Conservation (phyloP, 208 protist species). For the Strigomonas culicis region DNA sequence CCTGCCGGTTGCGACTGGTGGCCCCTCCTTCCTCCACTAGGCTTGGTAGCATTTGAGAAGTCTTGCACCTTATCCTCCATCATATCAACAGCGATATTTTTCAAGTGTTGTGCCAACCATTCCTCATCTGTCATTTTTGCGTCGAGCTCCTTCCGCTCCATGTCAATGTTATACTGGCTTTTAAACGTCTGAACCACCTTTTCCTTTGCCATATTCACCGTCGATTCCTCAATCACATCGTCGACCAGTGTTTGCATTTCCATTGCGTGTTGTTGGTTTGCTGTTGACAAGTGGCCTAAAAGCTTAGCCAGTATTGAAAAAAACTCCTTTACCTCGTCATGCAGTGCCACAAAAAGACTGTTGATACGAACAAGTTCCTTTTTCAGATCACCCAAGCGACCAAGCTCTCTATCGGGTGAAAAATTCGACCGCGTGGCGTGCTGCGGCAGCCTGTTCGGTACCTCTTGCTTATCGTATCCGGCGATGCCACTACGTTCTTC, state of each 20-base stretch:
- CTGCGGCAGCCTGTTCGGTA: no score
- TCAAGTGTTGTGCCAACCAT: slow-evolving; percentile 22
- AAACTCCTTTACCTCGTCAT: slow-evolving; percentile 4
- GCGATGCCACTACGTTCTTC: no score
- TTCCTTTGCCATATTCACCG: slow-evolving; percentile 10
- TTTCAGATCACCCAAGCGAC: background rate
- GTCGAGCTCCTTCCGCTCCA: slow-evolving; percentile 3
- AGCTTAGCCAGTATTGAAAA: background rate
- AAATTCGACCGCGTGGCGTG: no score
- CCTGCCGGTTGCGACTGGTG: no score
- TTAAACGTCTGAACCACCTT: background rate
- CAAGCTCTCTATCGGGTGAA: no score
- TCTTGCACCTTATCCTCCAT: slow-evolving; percentile 18
- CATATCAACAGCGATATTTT: slow-evolving; percentile 15
- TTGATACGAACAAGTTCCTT: background rate
- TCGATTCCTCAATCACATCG: slow-evolving; percentile 2
- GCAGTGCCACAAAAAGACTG: slow-evolving; percentile 1
- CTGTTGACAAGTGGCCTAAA: no score
- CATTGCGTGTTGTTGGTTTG: no score
- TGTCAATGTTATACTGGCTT: background rate
- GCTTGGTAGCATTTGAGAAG: background rate
- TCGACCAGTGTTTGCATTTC: background rate
- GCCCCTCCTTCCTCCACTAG: background rate
- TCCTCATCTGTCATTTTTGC: slow-evolving; percentile 26
- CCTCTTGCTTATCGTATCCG: no score